A percentile compares a stretch with the other conserved stretches of the same genome.
Conservation (phyloP, 768 basidiomycete genomes). For the Kwoniella sp. region DNA sequence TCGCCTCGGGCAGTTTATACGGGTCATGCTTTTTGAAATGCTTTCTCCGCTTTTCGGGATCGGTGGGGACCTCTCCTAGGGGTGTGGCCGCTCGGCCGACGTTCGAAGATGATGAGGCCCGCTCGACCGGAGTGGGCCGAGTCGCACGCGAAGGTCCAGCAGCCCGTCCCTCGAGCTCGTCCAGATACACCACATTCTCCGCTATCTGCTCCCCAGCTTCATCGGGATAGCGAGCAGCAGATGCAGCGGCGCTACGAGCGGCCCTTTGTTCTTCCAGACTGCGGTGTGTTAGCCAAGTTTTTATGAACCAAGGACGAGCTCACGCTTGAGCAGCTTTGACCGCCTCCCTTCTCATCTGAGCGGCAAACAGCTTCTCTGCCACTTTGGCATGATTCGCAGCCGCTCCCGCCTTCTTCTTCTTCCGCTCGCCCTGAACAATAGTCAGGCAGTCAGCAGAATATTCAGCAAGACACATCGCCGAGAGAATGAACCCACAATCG, state of each 20-base stretch:
- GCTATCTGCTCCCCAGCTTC: slow-evolving; percentile 56
- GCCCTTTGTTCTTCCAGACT: slow-evolving; percentile 22
- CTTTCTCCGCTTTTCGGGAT: slow-evolving; percentile 46
- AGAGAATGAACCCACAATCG: slow-evolving; percentile 61
- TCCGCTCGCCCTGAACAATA: slow-evolving; percentile 68
- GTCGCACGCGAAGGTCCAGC: slow-evolving; percentile 46
- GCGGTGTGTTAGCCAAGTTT: not conserved
- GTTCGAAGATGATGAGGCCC: slow-evolving; percentile 9
- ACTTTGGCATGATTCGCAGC: slow-evolving; percentile 76
- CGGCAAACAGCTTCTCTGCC: slow-evolving; percentile 86
- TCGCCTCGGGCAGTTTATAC: slow-evolving; percentile 79
- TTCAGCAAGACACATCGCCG: not conserved
- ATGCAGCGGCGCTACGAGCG: slow-evolving; percentile 19
- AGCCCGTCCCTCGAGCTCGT: slow-evolving; percentile 61
- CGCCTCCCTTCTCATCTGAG: slow-evolving; percentile 85
- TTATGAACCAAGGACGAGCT: slow-evolving; percentile 10
- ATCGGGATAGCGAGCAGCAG: slow-evolving; percentile 24
- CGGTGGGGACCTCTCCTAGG: slow-evolving; percentile 50
- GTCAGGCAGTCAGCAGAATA: slow-evolving; percentile 13
- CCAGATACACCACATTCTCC: slow-evolving; percentile 77
- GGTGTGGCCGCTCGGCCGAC: not conserved
- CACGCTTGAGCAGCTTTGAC: slow-evolving; percentile 58
- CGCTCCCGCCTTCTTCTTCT: slow-evolving; percentile 85
- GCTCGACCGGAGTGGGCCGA: slow-evolving; percentile 11
- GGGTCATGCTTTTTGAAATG: slow-evolving; percentile 62